phyloP scores from a whole-genome alignment of 1,284 basidiomycete genomes.

The Ceratobasidium sp. region DNA sequence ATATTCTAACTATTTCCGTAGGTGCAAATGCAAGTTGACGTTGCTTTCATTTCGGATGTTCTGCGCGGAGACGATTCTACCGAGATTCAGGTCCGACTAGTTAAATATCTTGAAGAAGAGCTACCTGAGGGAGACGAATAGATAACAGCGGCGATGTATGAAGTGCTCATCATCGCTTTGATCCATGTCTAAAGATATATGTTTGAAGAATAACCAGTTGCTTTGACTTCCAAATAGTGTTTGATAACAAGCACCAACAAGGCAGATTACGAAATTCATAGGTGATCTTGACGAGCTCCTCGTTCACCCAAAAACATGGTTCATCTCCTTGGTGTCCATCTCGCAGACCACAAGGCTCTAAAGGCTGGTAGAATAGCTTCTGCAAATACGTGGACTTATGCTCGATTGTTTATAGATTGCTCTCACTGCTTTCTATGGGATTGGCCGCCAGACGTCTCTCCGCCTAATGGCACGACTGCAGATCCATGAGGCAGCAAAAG shows the following conservation, averaged over 20 bases:
- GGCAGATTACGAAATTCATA: not conserved
- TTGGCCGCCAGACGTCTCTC: conserved; percentile 76
- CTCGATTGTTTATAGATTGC: conserved; percentile 68
- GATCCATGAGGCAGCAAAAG: conserved; percentile 82
- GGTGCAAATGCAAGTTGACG: conserved; percentile 97
- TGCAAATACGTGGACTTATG: not conserved
- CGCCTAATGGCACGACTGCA: conserved; percentile 88
- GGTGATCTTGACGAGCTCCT: not conserved
- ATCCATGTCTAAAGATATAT: not conserved
- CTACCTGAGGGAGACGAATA: conserved; percentile 82
- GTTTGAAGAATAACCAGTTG: not conserved
- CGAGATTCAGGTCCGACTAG: conserved; percentile 89
- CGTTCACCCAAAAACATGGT: conserved; percentile 28
- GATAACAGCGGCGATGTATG: conserved; percentile 11
- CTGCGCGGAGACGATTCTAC: conserved; percentile 94
- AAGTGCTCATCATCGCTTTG: conserved; percentile 13
- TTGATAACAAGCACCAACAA: conserved; percentile 6
- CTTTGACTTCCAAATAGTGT: not conserved
- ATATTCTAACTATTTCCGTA: conserved; percentile 52
- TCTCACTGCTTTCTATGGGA: conserved; percentile 83
- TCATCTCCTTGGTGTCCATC: conserved; percentile 41
- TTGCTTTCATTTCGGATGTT: conserved; percentile 88
- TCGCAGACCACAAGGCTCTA: conserved; percentile 44
- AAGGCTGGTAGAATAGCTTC: conserved; percentile 16
- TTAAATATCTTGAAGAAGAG: conserved; percentile 96